Evolutionary conservation across 192 early-diverging fungal species (phyloP), one percentile per base, ranked within the genome.

Genomic region (Coemansia furcata): DNA sequence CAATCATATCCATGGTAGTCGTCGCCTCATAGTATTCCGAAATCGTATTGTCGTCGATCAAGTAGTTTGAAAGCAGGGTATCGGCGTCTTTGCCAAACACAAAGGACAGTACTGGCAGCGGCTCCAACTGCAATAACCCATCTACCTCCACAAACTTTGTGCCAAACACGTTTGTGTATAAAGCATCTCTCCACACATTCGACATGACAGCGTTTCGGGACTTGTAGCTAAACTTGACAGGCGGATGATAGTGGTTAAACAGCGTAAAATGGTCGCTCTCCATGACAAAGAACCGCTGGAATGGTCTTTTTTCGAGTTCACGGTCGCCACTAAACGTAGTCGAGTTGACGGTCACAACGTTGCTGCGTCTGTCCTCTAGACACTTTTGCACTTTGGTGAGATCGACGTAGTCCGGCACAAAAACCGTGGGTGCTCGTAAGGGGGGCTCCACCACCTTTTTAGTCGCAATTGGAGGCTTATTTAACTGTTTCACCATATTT

Each of bases 201-300:
- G 61, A 63, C 61, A 63, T 63, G 39, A 44, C 37, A 2, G 42
- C 42, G 40, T 63, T 63, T n/a, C 61, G 38, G 14, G 61, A 63
- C 42, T 63, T 26, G 61, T 63, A 63, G 61, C 42, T 30, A 9
- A 40, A 63, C 61, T 29, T 63, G 40, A 43, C 15, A 5, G 61
- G 23, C 15, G 26, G 15, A 15, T 43, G 17, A 17, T 32, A 35
- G 29, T 43, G 21, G 14, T 7, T 63, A 26, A 38, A 46, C 12
- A 63, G n/a, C 26, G 29, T n/a, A 15, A 63, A 63, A 12, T 63
- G 40, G 26, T 43, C 40, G 3, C 21, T 44, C 19, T 63, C 61
- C 26, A 63, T 17, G 29, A 63, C 40, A 17, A 63, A 10, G 23
- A 63, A 63, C 29, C 23, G 14, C 42, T 43, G 54, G 32, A 35